Conservation (phyloP, 352 stramenopile species). For the Blastocystis sp. region DNA sequence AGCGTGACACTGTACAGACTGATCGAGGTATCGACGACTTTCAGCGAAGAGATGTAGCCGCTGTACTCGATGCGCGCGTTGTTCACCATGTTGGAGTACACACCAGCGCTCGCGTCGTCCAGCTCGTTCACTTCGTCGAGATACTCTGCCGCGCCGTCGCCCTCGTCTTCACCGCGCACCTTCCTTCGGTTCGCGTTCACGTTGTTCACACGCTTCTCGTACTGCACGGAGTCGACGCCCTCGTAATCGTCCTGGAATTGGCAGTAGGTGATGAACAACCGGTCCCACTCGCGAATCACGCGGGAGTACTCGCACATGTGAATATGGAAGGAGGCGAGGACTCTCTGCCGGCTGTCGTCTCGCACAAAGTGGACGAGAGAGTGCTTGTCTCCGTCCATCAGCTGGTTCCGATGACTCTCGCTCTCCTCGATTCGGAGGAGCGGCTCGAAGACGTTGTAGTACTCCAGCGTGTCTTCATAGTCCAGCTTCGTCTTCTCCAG, state of each 20-base stretch:
- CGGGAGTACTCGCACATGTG: background rate
- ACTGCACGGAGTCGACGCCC: background rate
- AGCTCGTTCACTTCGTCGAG: slow-evolving; percentile 29
- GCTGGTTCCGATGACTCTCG: slow-evolving; percentile 2
- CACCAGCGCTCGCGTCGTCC: background rate
- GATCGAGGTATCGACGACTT: background rate
- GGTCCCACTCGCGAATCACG: background rate
- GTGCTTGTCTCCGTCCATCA: slow-evolving; percentile 72
- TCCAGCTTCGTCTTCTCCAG: slow-evolving; percentile 80
- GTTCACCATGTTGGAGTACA: background rate
- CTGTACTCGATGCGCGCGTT: slow-evolving; percentile 20
- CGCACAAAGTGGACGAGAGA: slow-evolving; percentile 18
- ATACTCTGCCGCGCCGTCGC: background rate
- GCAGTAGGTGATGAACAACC: background rate
- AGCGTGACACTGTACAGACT: background rate
- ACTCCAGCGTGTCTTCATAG: slow-evolving; percentile 93
- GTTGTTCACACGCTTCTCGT: slow-evolving; percentile 24
- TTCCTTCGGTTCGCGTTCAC: background rate
- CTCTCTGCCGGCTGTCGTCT: slow-evolving; percentile 78
- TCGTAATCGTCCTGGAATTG: slow-evolving; percentile 16
- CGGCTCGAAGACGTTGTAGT: slow-evolving; percentile 98
- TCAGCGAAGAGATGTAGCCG: background rate
- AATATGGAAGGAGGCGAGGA: slow-evolving; percentile 79
- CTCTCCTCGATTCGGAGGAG: slow-evolving; percentile 95
- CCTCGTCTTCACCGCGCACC: background rate